Conservation (phyloP, 2,329 filamentous ascomycete species). For the Hyphodiscus sp. region DNA sequence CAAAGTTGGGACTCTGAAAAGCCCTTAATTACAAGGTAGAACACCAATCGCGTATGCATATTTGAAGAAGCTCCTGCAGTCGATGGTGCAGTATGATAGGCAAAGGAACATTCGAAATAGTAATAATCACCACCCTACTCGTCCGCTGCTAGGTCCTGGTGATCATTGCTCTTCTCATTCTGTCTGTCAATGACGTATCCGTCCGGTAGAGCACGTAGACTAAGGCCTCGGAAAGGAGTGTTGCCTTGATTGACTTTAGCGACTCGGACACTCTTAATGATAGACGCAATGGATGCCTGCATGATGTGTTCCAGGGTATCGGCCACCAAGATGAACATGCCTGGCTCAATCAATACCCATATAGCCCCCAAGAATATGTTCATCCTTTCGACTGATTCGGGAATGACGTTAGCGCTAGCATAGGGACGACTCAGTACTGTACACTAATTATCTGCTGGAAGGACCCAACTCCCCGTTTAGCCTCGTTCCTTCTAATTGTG, state of each 20-base stretch:
- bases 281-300: constrained; percentile 84
- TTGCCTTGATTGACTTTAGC: constrained; percentile 91
- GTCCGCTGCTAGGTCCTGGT: constrained; percentile 78
- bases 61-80: constrained; percentile 69
- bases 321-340: constrained; percentile 86
- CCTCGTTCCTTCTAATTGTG: constrained; percentile 78
- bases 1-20: constrained; percentile 61
- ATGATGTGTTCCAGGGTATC: constrained; percentile 94
- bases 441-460: not conserved
- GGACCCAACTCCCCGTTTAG: constrained; percentile 50
- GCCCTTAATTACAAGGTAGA: constrained; percentile 65
- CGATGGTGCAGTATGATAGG: constrained; percentile 80
- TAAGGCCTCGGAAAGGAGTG: constrained; percentile 84
- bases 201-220: constrained; percentile 79
- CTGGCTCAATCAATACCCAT: constrained; percentile 90
- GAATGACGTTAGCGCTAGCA: constrained; percentile 81
- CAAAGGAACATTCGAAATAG: constrained; percentile 84
- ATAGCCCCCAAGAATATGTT: constrained; percentile 79
- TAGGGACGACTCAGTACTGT: constrained; percentile 24
- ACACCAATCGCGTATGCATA: constrained; percentile 95
- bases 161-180: constrained; percentile 75
- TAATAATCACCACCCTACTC: constrained; percentile 91
- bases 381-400: constrained; percentile 94
- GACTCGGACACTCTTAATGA: constrained; percentile 92
- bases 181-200: constrained; percentile 72